Conservation (phyloP, 768 basidiomycete genomes). For the Mycena crocata region DNA sequence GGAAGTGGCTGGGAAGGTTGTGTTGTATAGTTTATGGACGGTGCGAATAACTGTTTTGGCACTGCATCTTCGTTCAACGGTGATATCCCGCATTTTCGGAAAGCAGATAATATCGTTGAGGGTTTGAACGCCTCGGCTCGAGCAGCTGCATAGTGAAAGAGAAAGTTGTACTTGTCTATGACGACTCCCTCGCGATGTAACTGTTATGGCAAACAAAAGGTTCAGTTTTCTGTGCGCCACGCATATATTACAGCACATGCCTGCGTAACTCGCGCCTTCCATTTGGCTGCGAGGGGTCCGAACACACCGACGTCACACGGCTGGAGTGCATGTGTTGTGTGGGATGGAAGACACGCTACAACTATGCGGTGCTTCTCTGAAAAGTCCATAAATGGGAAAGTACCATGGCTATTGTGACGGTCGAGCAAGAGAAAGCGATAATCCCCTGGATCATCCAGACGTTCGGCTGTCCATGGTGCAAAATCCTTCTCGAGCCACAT, state of each 20-base stretch:
- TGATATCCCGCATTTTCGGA: not conserved
- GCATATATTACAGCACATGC: too few species aligned
- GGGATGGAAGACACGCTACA: slow-evolving; percentile 37
- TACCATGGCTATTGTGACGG: slow-evolving; percentile 36
- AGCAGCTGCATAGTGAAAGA: not conserved
- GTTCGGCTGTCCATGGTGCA: slow-evolving; percentile 14
- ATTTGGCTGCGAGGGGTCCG: slow-evolving; percentile 22
- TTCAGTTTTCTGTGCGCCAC: too few species aligned
- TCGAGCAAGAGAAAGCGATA: slow-evolving; percentile 36
- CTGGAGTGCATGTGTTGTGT: slow-evolving; percentile 38
- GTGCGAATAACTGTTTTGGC: not conserved
- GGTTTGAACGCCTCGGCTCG: not conserved
- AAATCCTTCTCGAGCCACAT: slow-evolving; percentile 35
- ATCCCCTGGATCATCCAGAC: not conserved
- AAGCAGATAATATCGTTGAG: not conserved
- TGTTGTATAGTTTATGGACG: not conserved
- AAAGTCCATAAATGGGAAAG: slow-evolving; percentile 25
- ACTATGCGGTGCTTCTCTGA: slow-evolving; percentile 29
- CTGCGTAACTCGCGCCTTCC: not conserved
- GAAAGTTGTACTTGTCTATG: not conserved
- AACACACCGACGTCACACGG: slow-evolving; percentile 36
- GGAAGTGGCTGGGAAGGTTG: not conserved
- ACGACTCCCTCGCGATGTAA: not conserved
- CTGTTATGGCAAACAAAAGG: too few species aligned
- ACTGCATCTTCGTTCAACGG: not conserved